Evolutionary conservation across 495 filamentous ascomycete species (phyloP).

Genomic region (Daldinia concentrica): DNA sequence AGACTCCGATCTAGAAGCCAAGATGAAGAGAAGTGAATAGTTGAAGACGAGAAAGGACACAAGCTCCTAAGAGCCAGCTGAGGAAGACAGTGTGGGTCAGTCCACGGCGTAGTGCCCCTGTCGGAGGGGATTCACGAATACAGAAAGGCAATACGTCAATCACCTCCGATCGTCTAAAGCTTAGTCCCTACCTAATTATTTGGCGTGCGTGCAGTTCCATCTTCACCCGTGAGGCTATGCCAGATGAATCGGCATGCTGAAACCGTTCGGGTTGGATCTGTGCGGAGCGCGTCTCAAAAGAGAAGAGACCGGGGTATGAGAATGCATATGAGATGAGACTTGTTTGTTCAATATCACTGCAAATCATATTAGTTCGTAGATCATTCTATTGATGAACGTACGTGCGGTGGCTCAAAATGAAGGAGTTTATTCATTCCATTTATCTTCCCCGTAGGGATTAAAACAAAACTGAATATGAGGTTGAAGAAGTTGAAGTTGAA

Average conservation of each 20-base stretch:
- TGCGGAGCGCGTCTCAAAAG: slow-evolving; percentile 34
- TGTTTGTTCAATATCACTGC: background rate
- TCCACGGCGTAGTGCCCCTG: slow-evolving; percentile 5
- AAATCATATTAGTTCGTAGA: slow-evolving; percentile 1
- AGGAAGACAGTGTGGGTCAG: slow-evolving; percentile 12
- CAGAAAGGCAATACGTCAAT: slow-evolving; percentile 16
- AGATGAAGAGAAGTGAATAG: slow-evolving; percentile 31
- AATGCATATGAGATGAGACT: slow-evolving; percentile 7
- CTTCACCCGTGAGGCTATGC: slow-evolving; percentile 38
- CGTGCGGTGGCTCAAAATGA: background rate
- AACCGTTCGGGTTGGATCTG: slow-evolving; percentile 48
- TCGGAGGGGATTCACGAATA: slow-evolving; percentile 21
- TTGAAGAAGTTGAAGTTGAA: slow-evolving; percentile 20
- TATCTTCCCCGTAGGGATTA: background rate
- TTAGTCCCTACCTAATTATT: slow-evolving; percentile 16
- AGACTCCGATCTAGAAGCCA: slow-evolving; percentile 41
- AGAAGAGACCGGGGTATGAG: slow-evolving; percentile 21
- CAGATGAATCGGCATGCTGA: slow-evolving; percentile 43
- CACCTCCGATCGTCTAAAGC: slow-evolving; percentile 12
- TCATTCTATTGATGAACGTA: background rate
- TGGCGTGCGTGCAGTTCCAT: slow-evolving; percentile 8
- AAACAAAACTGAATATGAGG: slow-evolving; percentile 2
- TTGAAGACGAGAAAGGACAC: slow-evolving; percentile 33
- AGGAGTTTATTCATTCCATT: background rate
- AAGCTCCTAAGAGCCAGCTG: slow-evolving; percentile 16